Base-by-base conservation (phyloP, 305 asterid species). In the Nicotiana rustica region DNA sequence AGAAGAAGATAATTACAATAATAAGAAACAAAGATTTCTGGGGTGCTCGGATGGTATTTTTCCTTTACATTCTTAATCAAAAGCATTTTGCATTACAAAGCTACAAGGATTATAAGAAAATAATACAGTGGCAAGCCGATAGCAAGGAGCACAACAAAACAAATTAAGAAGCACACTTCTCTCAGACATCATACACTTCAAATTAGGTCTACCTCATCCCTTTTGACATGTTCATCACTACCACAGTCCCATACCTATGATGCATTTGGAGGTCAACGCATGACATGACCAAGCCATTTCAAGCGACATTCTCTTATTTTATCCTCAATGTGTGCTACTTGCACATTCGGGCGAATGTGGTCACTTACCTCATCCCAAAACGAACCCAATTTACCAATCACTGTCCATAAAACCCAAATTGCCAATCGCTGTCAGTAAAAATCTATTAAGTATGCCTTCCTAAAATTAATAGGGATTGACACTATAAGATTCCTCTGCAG, bases 121-220 rank as follows among this genome's bases (percentile, higher is more conserved):
- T 10, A 68, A 38, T 10, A 68, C 19, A 68, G 47, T 21, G 62
- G 62, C 19, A 44, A 21, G 79, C 41, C 14, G 14, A 73, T 4
- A 47, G 60, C 78, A 41, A 33, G 36, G 1, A 10, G 59, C 36
- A 41, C 12, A 19, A 41, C 59, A 41, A 70, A 41, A 70, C 57
- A 41, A 70, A 44, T 21, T 21, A 71, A 36, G 38, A 17, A 61
- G 12, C 38, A 71, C 61, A 21, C 78, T 47, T 71, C 61, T 19
- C 78, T 44, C 78, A 19, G 8, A 71, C 13, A 19, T 71, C 78
- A 71, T 25, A 44, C 19, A 69, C 77, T 69, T 31, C 77, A 38
- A 10, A 71, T 19, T 41, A 41, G 49, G 49, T 1, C 49, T 41
- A 41, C 12, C 49, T 41, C 2, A 41, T 8, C 49, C 49, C 12